Conservation (phyloP, 495 filamentous ascomycete genomes). For the Podospora tetraspora region DNA sequence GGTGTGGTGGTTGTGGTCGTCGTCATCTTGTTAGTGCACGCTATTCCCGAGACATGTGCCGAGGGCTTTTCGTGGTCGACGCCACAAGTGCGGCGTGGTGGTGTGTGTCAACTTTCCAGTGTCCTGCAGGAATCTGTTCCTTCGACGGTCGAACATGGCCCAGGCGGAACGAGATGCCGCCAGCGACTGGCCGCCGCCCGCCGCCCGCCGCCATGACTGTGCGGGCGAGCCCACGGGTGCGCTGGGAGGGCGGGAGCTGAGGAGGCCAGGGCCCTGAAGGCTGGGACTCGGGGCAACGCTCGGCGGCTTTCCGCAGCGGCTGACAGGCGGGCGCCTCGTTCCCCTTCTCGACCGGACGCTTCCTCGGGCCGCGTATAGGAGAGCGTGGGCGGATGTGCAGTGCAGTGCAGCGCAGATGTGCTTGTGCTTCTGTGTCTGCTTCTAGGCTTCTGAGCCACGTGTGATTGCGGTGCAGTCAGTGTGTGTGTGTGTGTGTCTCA, state of each 20-base stretch:
- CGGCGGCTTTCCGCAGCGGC: conserved; percentile 14
- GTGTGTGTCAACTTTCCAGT: neutral
- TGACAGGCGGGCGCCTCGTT: conserved; percentile 2
- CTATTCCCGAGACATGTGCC: conserved; percentile 12
- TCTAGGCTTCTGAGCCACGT: conserved; percentile 6
- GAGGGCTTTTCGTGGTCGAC: neutral
- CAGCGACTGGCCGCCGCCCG: neutral
- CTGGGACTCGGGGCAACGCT: conserved; percentile 1
- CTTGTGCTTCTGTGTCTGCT: neutral
- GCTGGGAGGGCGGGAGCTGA: neutral
- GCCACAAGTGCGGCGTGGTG: neutral
- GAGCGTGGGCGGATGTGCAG: neutral
- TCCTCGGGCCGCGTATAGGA: neutral
- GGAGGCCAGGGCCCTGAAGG: neutral
- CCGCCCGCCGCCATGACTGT: too few relatives aligned
- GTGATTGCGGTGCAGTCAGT: neutral
- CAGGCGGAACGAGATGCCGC: neutral
- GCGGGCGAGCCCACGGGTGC: neutral
- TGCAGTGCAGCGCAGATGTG: neutral
- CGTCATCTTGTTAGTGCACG: neutral
- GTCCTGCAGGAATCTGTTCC: neutral
- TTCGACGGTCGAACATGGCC: neutral
- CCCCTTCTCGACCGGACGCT: neutral
- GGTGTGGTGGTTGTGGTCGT: neutral
- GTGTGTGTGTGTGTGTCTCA: neutral